Percentiles rank a stretch among this genome's conserved stretches.
Conservation (phyloP, 768 basidiomycete species). For the Trametes cubensis region DNA sequence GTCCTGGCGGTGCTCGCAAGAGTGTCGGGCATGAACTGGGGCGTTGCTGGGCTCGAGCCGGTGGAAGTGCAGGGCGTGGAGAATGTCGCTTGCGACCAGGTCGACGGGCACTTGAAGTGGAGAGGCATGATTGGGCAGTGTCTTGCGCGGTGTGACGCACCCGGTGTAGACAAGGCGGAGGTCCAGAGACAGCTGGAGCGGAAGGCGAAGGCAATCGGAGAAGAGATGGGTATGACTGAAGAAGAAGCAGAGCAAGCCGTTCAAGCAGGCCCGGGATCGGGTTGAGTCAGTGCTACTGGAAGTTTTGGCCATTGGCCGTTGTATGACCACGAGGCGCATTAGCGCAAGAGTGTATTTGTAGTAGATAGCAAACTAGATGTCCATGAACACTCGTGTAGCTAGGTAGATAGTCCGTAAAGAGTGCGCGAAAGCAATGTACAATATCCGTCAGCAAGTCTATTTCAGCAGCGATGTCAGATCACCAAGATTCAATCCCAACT, state of each 20-base stretch:
- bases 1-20: conserved; percentile 56
- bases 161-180: conserved; percentile 42
- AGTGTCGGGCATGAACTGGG: conserved; percentile 49
- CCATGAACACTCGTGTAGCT: conserved; percentile 17
- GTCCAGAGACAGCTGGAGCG: conserved; percentile 41
- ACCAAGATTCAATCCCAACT: conserved; percentile 18
- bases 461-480: conserved; percentile 10
- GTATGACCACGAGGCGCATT: not conserved
- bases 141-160: conserved; percentile 42
- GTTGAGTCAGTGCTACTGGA: not conserved
- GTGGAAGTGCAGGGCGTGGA: conserved; percentile 56
- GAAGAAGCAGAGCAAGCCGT: conserved; percentile 23
- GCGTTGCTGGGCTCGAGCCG: conserved; percentile 51
- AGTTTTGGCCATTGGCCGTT: not conserved
- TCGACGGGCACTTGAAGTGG: conserved; percentile 57
- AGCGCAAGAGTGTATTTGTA: conserved; percentile 5
- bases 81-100: conserved; percentile 49
- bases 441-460: not conserved
- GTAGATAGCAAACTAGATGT: conserved; percentile 10
- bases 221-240: conserved; percentile 27
- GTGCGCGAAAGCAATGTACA: conserved; percentile 2
- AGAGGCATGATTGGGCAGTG: conserved; percentile 50
- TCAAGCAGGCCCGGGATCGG: conserved; percentile 9
- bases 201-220: conserved; percentile 29
- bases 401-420: conserved; percentile 13